Base-by-base conservation (phyloP, 176 grass and related monocot genomes). In the Ensete ventricosum region DNA sequence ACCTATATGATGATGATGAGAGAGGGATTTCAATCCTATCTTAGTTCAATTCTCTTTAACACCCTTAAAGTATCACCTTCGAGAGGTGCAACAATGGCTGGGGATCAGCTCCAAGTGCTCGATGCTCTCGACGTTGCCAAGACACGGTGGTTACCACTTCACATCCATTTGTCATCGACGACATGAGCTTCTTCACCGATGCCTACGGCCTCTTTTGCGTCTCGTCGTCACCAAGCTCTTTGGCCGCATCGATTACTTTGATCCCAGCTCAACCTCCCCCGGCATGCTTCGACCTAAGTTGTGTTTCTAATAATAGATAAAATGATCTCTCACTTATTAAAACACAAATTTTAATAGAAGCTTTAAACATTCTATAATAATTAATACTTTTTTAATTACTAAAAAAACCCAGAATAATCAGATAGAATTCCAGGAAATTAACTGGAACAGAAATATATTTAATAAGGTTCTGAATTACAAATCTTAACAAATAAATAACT, bases 141-240 rank as follows among this genome's bases (percentile, higher is more conserved):
- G 82, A 90, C 88, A 58, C 84, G 84, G 43, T 64, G 84, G 84
- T 87, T 87, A 90, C 71, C 88, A 90, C 71, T 90, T 90, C 84
- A 90, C 71, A 26, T 84, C 88, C 49, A 90, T 90, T 90, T 77
- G 74, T 90, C 19, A 78, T 90, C 68, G 88, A 84, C 74, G 89
- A 85, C 62, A 88, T 79, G 85, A 85, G 89, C 8, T 92, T 92
- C 83, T 92, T 92, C 83, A 88, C 89, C 54, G 89, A 92, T 80
- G 89, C 85, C 26, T 92, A 92, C 85, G 85, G 88, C 48, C 81
- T 92, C 69, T 92, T 92, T 80, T 92, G 76, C 78, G 83, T 87
- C 70, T 87, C 84, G 53, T 58, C 13, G 55, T 17, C 55, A 58
- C 55, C 14, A 58, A 58, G 55, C 55, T 58, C 16, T 12, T 58